Base-by-base conservation (phyloP, 805 yeast species). In the Millerago galiae region DNA sequence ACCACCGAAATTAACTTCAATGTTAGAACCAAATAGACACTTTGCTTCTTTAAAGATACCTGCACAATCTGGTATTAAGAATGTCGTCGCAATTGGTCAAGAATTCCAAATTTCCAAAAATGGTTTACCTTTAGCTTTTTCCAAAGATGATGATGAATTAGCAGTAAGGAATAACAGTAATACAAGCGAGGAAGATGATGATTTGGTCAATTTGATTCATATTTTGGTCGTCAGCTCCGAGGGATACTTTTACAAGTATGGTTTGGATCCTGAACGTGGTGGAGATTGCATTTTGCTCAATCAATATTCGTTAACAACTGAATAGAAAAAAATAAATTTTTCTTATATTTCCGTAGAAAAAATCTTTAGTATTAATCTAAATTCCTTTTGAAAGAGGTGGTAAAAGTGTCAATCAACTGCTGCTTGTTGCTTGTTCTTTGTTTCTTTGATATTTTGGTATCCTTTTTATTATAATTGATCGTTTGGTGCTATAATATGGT, bases 21-120 rank as follows among this genome's bases (percentile, higher is more conserved):
- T 90, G 44, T 66, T 90, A 53, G 96, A 90, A 56, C 95, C 96
- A 12, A 77, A 85, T 17, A 73, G 99, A 48, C 96, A 90, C 57
- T 93, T 87, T 70, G 97, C 98, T 0, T 85, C 80, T 40, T 70
- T 91, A 50, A 89, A 86, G 59, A 72, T 91, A 16, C 86, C 85
- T 0, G 66, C 72, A 0, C 61, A 68, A 1, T 60, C 59, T 25
- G 75, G 72, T 8, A 66, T 67, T 1, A 67, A 68, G 44, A 68
- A 74, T 12, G 72, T 71, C 17, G 74, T 71, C 6, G 76, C 77
- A 3, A 72, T 81, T 47, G 69, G 71, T 0, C 58, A 52, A 37
- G 64, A 55, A 37, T 52, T 40, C 17, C 47, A 49, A 29, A 50
- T 50, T 12, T 45, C 53, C 9, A 58, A 49, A 27, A 38, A 40